Evolutionary conservation across 495 filamentous ascomycete genomes (phyloP).

Genomic region (Aspergillus kassunensis): DNA sequence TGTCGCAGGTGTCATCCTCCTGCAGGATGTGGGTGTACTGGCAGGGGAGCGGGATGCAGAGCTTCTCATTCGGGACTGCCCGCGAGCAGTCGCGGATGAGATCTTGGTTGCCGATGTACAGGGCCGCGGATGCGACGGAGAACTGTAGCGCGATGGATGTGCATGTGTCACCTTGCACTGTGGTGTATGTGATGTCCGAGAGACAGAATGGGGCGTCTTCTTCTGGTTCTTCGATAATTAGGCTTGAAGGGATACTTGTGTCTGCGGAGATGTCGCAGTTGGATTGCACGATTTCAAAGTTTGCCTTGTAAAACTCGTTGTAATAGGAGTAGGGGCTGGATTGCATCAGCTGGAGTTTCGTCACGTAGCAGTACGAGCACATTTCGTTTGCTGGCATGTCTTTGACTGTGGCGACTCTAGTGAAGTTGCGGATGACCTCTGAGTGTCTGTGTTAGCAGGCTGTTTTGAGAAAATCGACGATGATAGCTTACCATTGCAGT

Average conservation of each 20-base stretch:
- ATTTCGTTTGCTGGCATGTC: too few relatives aligned
- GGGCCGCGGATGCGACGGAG: neutral
- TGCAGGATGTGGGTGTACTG: neutral
- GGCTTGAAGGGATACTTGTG: neutral
- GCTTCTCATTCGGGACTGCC: neutral
- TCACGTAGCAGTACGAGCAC: too few relatives aligned
- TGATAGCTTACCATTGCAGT: neutral
- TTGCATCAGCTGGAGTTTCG: too few relatives aligned
- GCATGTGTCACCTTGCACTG: slow-evolving; percentile 8
- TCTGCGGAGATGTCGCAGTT: too few relatives aligned
- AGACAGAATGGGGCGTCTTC: neutral
- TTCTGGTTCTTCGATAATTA: neutral
- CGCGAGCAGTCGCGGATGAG: neutral
- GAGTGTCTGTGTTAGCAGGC: too few relatives aligned
- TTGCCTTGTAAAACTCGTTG: too few relatives aligned
- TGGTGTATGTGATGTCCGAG: slow-evolving; percentile 18
- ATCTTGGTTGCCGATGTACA: neutral
- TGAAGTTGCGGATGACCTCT: too few relatives aligned
- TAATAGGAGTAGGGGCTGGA: too few relatives aligned
- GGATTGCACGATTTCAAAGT: too few relatives aligned
- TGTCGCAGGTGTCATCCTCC: slow-evolving; percentile 19
- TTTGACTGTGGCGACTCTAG: too few relatives aligned
- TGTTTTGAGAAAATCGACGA: too few relatives aligned
- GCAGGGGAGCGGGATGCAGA: neutral
- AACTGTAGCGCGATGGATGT: neutral